Percentiles rank a stretch among this genome's conserved stretches.
Conservation (phyloP, 306 rosid species). For the Inga oerstediana region DNA sequence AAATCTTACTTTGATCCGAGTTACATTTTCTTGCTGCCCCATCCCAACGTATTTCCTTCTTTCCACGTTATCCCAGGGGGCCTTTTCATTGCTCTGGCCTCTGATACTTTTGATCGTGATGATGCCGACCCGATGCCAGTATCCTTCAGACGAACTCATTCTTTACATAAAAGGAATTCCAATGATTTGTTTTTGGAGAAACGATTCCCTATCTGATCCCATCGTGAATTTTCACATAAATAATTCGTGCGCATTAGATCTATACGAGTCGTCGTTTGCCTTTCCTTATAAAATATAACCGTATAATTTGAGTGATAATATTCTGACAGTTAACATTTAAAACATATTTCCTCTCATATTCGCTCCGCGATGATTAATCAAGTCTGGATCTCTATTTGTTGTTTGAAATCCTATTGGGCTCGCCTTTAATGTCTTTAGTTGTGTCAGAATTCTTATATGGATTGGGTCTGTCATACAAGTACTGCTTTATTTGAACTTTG, state of each 20-base stretch:
- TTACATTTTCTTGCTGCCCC: neutral
- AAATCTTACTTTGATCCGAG: neutral
- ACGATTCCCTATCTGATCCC: neutral
- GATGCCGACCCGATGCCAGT: conserved; percentile 44
- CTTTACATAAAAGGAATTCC: conserved; percentile 1
- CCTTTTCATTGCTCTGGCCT: conserved; percentile 12
- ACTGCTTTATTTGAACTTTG: neutral
- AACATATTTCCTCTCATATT: neutral
- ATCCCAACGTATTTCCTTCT: neutral
- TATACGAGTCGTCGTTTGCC: neutral
- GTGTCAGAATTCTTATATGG: neutral
- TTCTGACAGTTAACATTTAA: neutral
- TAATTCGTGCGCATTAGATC: neutral
- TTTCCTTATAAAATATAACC: neutral
- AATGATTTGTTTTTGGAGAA: neutral
- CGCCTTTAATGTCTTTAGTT: neutral
- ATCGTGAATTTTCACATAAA: neutral
- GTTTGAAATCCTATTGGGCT: neutral
- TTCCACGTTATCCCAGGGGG: neutral
- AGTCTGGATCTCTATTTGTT: neutral
- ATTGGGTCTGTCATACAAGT: neutral
- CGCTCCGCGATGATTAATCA: neutral
- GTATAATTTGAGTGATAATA: neutral
- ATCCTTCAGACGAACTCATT: conserved; percentile 20
- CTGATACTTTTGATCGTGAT: conserved; percentile 41